phyloP scores from a whole-genome alignment of 108 stramenopile species.

The Skeletonema marinoi region DNA sequence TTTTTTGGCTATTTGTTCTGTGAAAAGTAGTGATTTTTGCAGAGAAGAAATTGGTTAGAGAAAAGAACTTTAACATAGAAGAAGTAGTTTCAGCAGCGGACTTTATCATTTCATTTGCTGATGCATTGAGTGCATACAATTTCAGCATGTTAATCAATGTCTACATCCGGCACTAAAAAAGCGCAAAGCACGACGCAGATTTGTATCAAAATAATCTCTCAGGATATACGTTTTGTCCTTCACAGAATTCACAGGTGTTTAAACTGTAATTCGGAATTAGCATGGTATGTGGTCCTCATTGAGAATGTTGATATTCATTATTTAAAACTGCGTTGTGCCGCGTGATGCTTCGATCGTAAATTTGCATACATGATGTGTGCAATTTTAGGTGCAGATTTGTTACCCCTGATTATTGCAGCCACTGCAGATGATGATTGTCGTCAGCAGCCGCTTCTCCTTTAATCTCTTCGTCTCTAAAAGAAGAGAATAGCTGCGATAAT shows the following conservation, averaged over 20 bases:
- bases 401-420: too few relatives aligned
- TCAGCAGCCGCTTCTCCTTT: too few relatives aligned
- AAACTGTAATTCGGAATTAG: constrained; percentile 17
- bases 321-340: too few relatives aligned
- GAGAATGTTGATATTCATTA: background rate
- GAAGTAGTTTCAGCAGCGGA: too few relatives aligned
- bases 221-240: constrained; percentile 9
- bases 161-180: background rate
- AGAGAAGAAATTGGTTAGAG: background rate
- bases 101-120: too few relatives aligned
- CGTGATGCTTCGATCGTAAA: too few relatives aligned
- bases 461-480: too few relatives aligned
- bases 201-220: constrained; percentile 12
- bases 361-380: too few relatives aligned
- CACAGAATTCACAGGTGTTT: constrained; percentile 1
- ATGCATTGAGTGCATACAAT: too few relatives aligned
- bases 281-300: constrained; percentile 23
- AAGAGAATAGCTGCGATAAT: too few relatives aligned
- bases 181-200: background rate
- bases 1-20: background rate
- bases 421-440: too few relatives aligned
- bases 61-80: background rate
- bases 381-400: too few relatives aligned
- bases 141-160: background rate
- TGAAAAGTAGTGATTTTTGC: background rate